Evolutionary conservation across 1,284 basidiomycete species (phyloP).

Genomic region (Gomphus bonarii): DNA sequence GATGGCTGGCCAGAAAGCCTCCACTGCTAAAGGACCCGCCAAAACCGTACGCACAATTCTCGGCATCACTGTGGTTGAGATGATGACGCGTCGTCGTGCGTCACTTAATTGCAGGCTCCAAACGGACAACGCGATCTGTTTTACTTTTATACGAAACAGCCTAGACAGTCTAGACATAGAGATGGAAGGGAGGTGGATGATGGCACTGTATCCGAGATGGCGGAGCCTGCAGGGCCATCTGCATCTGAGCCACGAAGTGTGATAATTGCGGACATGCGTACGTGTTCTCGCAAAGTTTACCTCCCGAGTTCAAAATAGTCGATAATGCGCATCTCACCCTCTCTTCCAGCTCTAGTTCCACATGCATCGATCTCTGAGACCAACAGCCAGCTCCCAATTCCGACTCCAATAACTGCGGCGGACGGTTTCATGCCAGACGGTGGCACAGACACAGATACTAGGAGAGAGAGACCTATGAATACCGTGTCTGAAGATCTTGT

Average conservation of each 20-base stretch:
- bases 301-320: neutral
- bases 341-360: neutral
- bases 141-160: slow-evolving; percentile 7
- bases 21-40: neutral
- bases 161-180: neutral
- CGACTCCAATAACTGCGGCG: too few relatives aligned
- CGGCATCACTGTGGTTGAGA: neutral
- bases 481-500: too few relatives aligned
- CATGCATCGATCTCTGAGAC: neutral
- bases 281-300: neutral
- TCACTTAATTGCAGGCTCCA: neutral
- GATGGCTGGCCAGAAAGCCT: neutral
- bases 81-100: neutral
- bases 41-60: neutral
- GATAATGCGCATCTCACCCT: neutral
- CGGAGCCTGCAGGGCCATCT: neutral
- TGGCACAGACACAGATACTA: too few relatives aligned
- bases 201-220: neutral
- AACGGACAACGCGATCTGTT: slow-evolving; percentile 1
- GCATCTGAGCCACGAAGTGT: neutral
- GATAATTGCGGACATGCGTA: neutral
- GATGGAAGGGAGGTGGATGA: neutral
- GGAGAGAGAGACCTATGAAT: too few relatives aligned
- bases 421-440: neutral
- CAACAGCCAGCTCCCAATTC: neutral